Conservation (phyloP, 345 rosid genomes). For the Gossypium longicalyx region DNA sequence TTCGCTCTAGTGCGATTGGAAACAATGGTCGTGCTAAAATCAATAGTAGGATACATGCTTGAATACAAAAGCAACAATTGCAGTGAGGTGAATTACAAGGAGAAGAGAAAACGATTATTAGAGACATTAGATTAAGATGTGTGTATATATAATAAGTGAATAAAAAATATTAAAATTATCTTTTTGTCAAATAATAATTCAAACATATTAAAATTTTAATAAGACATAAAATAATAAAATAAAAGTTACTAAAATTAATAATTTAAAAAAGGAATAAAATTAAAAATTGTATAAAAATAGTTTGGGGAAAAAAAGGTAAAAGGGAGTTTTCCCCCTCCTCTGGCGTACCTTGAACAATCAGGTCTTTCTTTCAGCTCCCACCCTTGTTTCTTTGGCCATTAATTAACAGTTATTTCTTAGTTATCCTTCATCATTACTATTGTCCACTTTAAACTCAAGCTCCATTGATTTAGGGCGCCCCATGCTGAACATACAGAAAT, state of each 20-base stretch:
- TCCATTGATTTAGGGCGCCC: background rate
- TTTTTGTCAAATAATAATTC: no score
- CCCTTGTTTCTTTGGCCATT: conserved; percentile 1
- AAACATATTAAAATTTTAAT: no score
- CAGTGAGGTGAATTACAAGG: background rate
- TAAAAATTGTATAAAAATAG: no score
- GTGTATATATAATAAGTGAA: background rate
- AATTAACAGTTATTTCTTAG: background rate
- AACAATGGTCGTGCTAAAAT: background rate
- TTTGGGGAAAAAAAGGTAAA: no score
- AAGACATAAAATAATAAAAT: background rate
- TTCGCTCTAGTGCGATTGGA: background rate
- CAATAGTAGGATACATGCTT: background rate
- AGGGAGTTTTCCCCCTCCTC: background rate
- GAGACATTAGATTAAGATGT: background rate
- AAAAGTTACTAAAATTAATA: background rate
- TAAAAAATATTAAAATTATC: no score
- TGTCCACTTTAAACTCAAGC: background rate
- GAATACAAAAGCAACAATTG: background rate
- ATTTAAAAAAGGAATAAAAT: no score
- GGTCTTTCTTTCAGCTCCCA: background rate
- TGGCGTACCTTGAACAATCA: background rate
- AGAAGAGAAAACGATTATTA: background rate
- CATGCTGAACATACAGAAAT: background rate
- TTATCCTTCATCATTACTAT: background rate